phyloP scores from a whole-genome alignment of 2,329 filamentous ascomycete species.

The Celoporthe dispersa region DNA sequence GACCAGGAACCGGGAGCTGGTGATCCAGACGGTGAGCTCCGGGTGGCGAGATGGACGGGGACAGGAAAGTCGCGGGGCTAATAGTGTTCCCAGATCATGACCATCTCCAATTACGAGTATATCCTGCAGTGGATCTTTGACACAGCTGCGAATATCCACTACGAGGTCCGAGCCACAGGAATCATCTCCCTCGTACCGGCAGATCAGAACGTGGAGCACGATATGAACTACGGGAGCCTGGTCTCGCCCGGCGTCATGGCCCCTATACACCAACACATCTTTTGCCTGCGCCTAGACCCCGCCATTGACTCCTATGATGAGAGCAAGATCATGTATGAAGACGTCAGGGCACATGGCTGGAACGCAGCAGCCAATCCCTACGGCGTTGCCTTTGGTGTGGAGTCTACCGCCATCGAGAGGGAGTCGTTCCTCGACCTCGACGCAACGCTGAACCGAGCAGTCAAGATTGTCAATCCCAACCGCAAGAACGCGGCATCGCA shows the following conservation, averaged over 20 bases:
- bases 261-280: conserved; percentile 63
- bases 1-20: conserved; percentile 53
- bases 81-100: conserved; percentile 51
- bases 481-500: conserved; percentile 53
- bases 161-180: conserved; percentile 36
- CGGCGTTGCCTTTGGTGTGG: conserved; percentile 14
- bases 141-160: conserved; percentile 46
- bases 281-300: conserved; percentile 58
- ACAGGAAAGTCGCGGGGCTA: neutral
- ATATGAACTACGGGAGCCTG: conserved; percentile 37
- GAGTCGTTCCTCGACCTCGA: conserved; percentile 13
- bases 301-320: conserved; percentile 59
- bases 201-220: conserved; percentile 41
- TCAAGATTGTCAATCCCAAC: conserved; percentile 52
- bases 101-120: conserved; percentile 62
- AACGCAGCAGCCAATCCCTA: conserved; percentile 16
- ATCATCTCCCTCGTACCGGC: conserved; percentile 51
- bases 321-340: conserved; percentile 55
- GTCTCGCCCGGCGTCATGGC: conserved; percentile 58
- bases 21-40: conserved; percentile 53
- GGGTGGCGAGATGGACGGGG: conserved; percentile 4
- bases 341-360: conserved; percentile 42
- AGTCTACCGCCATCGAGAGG: conserved; percentile 5
- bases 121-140: conserved; percentile 47
- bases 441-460: conserved; percentile 11